Percentiles rank a stretch among this genome's conserved stretches.
Conservation (phyloP, 2,329 filamentous ascomycete species). For the Tolypocladium amazonense region DNA sequence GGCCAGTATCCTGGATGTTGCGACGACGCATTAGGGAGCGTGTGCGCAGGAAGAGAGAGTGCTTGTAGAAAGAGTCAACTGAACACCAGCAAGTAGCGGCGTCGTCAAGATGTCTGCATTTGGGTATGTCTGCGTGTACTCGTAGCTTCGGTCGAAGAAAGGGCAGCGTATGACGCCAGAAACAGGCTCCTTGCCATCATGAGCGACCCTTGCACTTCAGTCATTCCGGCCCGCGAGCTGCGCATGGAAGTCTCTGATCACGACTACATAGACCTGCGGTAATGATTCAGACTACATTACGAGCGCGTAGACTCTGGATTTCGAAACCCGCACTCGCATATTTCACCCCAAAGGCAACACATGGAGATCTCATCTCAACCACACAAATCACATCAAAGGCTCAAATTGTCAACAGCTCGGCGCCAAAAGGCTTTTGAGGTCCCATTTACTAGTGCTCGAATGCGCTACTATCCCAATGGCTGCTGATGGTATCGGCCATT, state of each 20-base stretch:
- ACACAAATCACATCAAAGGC: background rate
- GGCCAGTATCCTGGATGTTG: background rate
- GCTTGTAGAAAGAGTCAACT: too few relatives aligned
- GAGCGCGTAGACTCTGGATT: background rate
- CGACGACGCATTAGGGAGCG: background rate
- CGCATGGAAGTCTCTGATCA: too few relatives aligned
- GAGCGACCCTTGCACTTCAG: too few relatives aligned
- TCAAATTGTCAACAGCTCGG: background rate
- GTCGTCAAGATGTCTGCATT: background rate
- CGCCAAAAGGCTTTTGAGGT: background rate
- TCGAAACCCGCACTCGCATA: background rate
- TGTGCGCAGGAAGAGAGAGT: background rate
- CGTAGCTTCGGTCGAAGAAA: too few relatives aligned
- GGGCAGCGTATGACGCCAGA: too few relatives aligned
- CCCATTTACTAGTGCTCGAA: slow-evolving; percentile 9
- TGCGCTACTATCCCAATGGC: slow-evolving; percentile 20
- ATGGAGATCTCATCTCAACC: background rate
- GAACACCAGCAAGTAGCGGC: too few relatives aligned
- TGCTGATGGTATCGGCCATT: slow-evolving; percentile 23
- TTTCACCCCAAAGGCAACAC: background rate
- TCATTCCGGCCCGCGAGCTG: too few relatives aligned
- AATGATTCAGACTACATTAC: too few relatives aligned
- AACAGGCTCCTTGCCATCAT: background rate
- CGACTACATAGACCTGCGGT: too few relatives aligned
- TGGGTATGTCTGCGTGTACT: too few relatives aligned